Evolutionary conservation across 208 protist species (phyloP).

Genomic region (Wallacemonas sp.): DNA sequence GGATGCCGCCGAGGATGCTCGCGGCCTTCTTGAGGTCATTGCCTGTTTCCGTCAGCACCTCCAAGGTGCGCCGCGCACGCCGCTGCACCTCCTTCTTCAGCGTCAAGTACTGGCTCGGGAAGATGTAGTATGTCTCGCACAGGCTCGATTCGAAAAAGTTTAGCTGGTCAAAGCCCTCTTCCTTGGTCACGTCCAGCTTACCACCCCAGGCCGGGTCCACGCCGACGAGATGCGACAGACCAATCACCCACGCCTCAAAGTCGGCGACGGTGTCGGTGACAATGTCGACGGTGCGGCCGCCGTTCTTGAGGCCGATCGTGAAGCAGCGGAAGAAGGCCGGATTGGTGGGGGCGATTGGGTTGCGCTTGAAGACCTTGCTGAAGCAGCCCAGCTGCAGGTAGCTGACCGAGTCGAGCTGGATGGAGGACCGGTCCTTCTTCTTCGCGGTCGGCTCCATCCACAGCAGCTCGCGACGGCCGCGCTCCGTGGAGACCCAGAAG

Average conservation of each 20-base stretch:
- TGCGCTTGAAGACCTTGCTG: slow-evolving; percentile 90
- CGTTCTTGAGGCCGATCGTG: slow-evolving; percentile 78
- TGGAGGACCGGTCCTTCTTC: slow-evolving; percentile 50
- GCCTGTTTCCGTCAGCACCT: slow-evolving; percentile 58
- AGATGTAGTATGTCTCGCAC: slow-evolving; percentile 89
- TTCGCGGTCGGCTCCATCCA: slow-evolving; percentile 71
- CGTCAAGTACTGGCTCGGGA: slow-evolving; percentile 72
- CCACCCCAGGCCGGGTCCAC: slow-evolving; percentile 91
- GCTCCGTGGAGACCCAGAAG: slow-evolving; percentile 80
- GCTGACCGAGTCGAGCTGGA: slow-evolving; percentile 76
- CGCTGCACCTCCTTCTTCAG: slow-evolving; percentile 77
- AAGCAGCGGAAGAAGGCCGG: slow-evolving; percentile 88
- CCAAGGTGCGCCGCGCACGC: slow-evolving; percentile 37
- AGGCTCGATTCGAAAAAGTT: slow-evolving; percentile 81
- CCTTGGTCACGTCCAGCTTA: slow-evolving; percentile 81
- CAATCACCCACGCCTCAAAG: slow-evolving; percentile 93
- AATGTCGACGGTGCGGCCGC: slow-evolving; percentile 89
- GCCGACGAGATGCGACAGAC: slow-evolving; percentile 76
- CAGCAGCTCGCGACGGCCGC: slow-evolving; percentile 56
- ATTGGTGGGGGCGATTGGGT: slow-evolving; percentile 56
- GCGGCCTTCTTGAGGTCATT: slow-evolving; percentile 75
- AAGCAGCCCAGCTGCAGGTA: slow-evolving; percentile 91
- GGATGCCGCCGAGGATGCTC: slow-evolving; percentile 72
- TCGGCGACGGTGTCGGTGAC: slow-evolving; percentile 87
- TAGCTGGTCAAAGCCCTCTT: slow-evolving; percentile 63